phyloP scores from a whole-genome alignment of 495 filamentous ascomycete genomes.

The Penicillium desertorum region DNA sequence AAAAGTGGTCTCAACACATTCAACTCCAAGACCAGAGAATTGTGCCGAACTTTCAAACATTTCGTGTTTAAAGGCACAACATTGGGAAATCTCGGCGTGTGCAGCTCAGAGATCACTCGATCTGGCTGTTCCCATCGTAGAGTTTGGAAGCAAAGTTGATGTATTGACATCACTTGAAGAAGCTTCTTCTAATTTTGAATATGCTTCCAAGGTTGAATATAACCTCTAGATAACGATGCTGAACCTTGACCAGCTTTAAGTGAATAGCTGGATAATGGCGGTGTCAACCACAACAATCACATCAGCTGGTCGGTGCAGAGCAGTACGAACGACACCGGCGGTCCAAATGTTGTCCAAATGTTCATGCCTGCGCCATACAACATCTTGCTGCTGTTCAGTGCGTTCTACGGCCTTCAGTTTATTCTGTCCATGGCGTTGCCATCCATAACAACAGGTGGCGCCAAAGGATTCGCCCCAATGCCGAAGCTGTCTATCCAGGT shows the following conservation, averaged over 20 bases:
- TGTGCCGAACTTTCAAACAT: too few relatives aligned
- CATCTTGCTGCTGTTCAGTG: constrained; percentile 33
- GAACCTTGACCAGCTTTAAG: constrained; percentile 37
- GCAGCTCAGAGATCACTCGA: too few relatives aligned
- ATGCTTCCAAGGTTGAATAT: not conserved
- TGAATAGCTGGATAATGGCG: constrained; percentile 36
- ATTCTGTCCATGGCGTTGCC: constrained; percentile 50
- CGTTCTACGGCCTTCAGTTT: constrained; percentile 47
- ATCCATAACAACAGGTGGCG: constrained; percentile 26
- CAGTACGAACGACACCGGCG: constrained; percentile 31
- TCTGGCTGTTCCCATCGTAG: not conserved
- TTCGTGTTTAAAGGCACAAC: too few relatives aligned
- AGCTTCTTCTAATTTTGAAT: not conserved
- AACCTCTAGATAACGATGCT: not conserved
- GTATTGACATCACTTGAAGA: constrained; percentile 1
- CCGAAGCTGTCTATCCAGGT: constrained; percentile 49
- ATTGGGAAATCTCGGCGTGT: too few relatives aligned
- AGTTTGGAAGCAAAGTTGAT: not conserved
- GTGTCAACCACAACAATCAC: constrained; percentile 44
- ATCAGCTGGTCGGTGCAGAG: constrained; percentile 30
- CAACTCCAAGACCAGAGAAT: too few relatives aligned
- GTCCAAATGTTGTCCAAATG: constrained; percentile 42
- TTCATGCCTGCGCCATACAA: constrained; percentile 35
- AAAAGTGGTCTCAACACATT: too few relatives aligned
- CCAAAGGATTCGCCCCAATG: constrained; percentile 42